Evolutionary conservation across 306 rosid species (phyloP).

Genomic region (Citrullus amarus): DNA sequence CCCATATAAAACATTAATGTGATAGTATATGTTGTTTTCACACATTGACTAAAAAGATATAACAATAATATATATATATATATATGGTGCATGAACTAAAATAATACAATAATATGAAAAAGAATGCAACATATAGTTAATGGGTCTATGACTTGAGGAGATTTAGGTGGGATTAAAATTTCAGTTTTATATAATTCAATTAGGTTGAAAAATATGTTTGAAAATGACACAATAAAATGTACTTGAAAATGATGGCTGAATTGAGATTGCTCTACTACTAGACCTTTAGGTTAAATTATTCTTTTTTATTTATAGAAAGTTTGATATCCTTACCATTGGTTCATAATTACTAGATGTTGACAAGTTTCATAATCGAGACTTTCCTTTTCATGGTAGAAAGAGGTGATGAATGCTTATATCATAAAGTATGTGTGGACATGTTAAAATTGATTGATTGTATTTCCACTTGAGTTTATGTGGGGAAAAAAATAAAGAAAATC

Average conservation of each 20-base stretch:
- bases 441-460: not conserved
- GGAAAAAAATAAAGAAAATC: not conserved
- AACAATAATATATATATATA: not conserved
- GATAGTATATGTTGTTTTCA: not conserved
- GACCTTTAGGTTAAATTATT: not conserved
- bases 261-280: not conserved
- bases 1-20: not conserved
- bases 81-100: not conserved
- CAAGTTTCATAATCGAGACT: not conserved
- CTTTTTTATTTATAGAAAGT: not conserved
- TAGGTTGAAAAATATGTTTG: not conserved
- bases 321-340: not conserved
- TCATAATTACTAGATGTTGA: not conserved
- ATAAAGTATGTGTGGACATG: not conserved
- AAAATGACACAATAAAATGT: not conserved
- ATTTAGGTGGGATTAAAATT: not conserved
- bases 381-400: too few relatives aligned
- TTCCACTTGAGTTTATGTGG: not conserved
- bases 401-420: too few relatives aligned
- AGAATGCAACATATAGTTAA: not conserved
- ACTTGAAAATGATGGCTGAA: not conserved
- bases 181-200: not conserved
- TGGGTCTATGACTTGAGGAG: not conserved
- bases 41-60: not conserved
- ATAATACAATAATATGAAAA: not conserved